Evolutionary conservation across 2,329 filamentous ascomycete species (phyloP).

Genomic region (Macrophomina pseudophaseolina): DNA sequence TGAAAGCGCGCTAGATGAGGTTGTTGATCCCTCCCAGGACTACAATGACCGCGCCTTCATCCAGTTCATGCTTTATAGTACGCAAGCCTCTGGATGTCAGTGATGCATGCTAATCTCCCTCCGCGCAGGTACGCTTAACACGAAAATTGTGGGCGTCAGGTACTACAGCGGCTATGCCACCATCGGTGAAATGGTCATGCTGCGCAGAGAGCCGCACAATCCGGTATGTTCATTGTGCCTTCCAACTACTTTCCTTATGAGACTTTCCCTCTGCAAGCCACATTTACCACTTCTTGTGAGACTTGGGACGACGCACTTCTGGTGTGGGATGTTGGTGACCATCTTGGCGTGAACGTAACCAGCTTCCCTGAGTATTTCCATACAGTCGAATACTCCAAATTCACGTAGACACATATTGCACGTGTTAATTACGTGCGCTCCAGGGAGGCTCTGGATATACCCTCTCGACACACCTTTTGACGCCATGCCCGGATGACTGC

Average conservation of each 20-base stretch:
- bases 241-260: too few species aligned
- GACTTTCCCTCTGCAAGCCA: too few species aligned
- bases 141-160: conserved; percentile 64
- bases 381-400: too few species aligned
- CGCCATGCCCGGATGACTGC: not conserved
- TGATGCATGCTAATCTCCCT: not conserved
- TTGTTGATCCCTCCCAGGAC: conserved; percentile 15
- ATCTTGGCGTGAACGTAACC: too few species aligned
- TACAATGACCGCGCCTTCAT: conserved; percentile 24
- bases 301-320: too few species aligned
- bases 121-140: conserved; percentile 43
- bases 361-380: too few species aligned
- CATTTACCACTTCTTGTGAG: too few species aligned
- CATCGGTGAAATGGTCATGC: conserved; percentile 40
- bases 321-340: too few species aligned
- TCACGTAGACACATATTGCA: too few species aligned
- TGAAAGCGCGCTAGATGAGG: conserved; percentile 1
- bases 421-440: too few species aligned
- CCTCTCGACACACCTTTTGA: too few species aligned
- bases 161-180: conserved; percentile 45
- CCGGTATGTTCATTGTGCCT: conserved; percentile 31
- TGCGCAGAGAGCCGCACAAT: conserved; percentile 69
- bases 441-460: too few species aligned
- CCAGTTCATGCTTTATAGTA: conserved; percentile 25
- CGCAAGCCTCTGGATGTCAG: not conserved